These are phyloP conservation scores for Hemisphaericaspora xylanilytica DNA, from an alignment of 1,139 yeast species.

Conservation along the genomic window DNA sequence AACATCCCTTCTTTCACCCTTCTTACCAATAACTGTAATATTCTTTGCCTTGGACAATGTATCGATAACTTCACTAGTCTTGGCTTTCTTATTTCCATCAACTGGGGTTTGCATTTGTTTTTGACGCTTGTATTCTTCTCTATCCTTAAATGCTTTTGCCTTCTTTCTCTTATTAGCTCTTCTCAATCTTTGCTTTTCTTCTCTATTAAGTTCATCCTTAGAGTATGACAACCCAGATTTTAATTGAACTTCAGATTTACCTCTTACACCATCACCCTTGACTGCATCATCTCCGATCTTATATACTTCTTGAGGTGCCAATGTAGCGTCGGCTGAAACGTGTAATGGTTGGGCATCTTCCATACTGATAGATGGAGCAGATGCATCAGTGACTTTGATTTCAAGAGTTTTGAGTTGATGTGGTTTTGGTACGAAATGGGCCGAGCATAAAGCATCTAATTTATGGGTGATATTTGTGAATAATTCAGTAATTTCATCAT, in stretches of 20 bases:
- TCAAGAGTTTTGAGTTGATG: slow-evolving; percentile 70
- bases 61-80: slow-evolving; percentile 64
- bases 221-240: slow-evolving; percentile 82
- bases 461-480: slow-evolving; percentile 65
- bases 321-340: slow-evolving; percentile 65
- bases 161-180: slow-evolving; percentile 83
- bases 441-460: slow-evolving; percentile 85
- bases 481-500: slow-evolving; percentile 71
- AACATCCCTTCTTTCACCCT: slow-evolving; percentile 74
- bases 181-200: slow-evolving; percentile 84
- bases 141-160: slow-evolving; percentile 50
- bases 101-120: slow-evolving; percentile 25
- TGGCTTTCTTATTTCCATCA: slow-evolving; percentile 45
- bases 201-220: slow-evolving; percentile 78
- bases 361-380: slow-evolving; percentile 76
- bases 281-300: slow-evolving; percentile 52
- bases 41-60: slow-evolving; percentile 74
- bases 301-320: slow-evolving; percentile 97
- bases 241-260: slow-evolving; percentile 59
- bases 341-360: slow-evolving; percentile 96
- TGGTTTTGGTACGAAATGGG: slow-evolving; percentile 92
- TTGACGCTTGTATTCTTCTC: slow-evolving; percentile 23
- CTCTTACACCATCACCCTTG: slow-evolving; percentile 39
- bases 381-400: slow-evolving; percentile 57
- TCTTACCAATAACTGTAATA: slow-evolving; percentile 73